Conservation (phyloP, 2,329 filamentous ascomycete genomes). For the Penicillium vulpinum region DNA sequence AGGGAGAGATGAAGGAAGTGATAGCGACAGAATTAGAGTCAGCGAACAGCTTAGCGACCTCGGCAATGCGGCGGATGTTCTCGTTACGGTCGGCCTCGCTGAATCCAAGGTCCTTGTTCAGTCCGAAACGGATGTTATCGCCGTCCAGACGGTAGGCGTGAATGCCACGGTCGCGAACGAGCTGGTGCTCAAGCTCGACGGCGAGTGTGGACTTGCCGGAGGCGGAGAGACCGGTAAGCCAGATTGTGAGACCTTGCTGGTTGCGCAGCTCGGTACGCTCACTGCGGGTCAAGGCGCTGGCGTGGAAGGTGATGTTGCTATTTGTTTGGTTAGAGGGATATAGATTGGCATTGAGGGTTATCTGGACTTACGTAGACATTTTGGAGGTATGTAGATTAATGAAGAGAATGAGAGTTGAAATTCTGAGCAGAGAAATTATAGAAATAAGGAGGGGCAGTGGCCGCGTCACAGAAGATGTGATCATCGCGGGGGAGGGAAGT, state of each 20-base stretch:
- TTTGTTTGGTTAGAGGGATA: conserved; percentile 6
- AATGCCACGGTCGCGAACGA: conserved; percentile 71
- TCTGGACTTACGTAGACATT: conserved; percentile 39
- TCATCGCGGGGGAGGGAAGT: conserved; percentile 26
- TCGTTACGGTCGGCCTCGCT: conserved; percentile 90
- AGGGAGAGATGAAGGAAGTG: conserved; percentile 96
- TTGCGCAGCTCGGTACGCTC: conserved; percentile 57
- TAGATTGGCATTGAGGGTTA: conserved; percentile 1
- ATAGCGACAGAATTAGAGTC: conserved; percentile 84
- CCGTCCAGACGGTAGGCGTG: conserved; percentile 92
- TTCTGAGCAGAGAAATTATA: background rate
- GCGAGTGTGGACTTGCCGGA: conserved; percentile 97
- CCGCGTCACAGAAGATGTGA: conserved; percentile 20
- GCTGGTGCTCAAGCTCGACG: conserved; percentile 93
- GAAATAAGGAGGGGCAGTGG: conserved; percentile 17
- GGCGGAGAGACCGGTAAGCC: conserved; percentile 95
- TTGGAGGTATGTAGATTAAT: conserved; percentile 12
- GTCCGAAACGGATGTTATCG: conserved; percentile 96
- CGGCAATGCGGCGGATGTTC: conserved; percentile 95
- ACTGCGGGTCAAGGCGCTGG: conserved; percentile 42
- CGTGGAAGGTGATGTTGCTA: conserved; percentile 52
- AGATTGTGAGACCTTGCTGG: conserved; percentile 91
- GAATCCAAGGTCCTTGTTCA: conserved; percentile 98
- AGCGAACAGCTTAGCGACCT: conserved; percentile 96
- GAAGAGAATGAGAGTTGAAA: background rate